Conservation (phyloP, 2,329 filamentous ascomycete genomes). For the Colletotrichum tabaci region DNA sequence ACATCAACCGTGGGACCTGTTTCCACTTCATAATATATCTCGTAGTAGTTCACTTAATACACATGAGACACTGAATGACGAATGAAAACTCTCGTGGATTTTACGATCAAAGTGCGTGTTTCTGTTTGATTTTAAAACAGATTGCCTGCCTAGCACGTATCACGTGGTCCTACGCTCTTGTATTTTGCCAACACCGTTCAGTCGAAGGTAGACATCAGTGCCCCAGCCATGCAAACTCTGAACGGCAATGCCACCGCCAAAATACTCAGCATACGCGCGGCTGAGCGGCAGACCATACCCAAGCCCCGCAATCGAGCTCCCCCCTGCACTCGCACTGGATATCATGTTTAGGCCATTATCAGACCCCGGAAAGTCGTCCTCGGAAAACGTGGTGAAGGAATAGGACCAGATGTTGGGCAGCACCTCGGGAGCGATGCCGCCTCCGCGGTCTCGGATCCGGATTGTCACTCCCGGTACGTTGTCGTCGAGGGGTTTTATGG, state of each 20-base stretch:
- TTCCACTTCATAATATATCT: conserved; percentile 39
- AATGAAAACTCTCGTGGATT: too few relatives aligned
- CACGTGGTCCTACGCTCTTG: conserved; percentile 46
- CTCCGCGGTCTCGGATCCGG: conserved; percentile 94
- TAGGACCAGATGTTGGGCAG: conserved; percentile 95
- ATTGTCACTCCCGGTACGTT: conserved; percentile 91
- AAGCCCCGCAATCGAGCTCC: conserved; percentile 89
- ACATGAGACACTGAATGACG: neutral
- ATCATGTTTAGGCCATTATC: conserved; percentile 81
- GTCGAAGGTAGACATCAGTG: conserved; percentile 76
- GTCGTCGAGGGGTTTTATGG: conserved; percentile 72
- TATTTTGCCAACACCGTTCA: conserved; percentile 75
- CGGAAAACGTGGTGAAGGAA: conserved; percentile 94
- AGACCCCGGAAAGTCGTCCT: conserved; percentile 59
- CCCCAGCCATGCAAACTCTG: conserved; percentile 97
- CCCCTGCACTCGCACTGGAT: conserved; percentile 78
- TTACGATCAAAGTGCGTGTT: neutral
- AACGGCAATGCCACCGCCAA: conserved; percentile 94
- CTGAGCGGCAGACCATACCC: conserved; percentile 94
- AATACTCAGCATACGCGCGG: conserved; percentile 96
- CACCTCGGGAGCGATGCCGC: conserved; percentile 89
- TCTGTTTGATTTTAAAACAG: neutral
- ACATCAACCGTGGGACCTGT: conserved; percentile 17
- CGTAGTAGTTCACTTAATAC: conserved; percentile 33
- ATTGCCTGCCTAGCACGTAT: neutral